Evolutionary conservation across 805 yeast genomes (phyloP).

Genomic region (Maudiozyma bulderi): DNA sequence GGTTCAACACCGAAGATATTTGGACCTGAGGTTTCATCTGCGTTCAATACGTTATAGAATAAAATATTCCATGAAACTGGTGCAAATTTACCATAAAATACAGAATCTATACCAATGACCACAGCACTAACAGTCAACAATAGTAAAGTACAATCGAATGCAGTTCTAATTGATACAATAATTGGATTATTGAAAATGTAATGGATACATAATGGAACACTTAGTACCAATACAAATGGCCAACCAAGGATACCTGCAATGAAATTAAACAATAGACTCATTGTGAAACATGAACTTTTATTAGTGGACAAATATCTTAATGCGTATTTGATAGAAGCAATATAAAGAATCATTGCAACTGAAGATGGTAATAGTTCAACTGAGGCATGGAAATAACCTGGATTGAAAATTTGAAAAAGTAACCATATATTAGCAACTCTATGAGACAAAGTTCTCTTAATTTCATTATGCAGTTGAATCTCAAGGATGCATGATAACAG

Average conservation of each 20-base stretch:
- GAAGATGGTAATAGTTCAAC: slow-evolving; percentile 79
- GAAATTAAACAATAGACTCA: slow-evolving; percentile 22
- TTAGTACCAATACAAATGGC: slow-evolving; percentile 73
- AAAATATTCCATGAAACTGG: slow-evolving; percentile 79
- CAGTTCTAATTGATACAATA: slow-evolving; percentile 20
- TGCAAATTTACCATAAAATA: slow-evolving; percentile 47
- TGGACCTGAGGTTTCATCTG: slow-evolving; percentile 67
- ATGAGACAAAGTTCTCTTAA: slow-evolving; percentile 15
- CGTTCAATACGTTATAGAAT: slow-evolving; percentile 64
- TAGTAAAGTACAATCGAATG: slow-evolving; percentile 19
- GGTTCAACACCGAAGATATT: slow-evolving; percentile 86
- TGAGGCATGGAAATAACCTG: slow-evolving; percentile 86
- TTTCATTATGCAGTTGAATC: slow-evolving; percentile 26
- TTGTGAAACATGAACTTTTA: slow-evolving; percentile 16
- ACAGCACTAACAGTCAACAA: slow-evolving; percentile 9
- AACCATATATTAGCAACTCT: slow-evolving; percentile 49
- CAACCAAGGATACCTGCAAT: slow-evolving; percentile 81
- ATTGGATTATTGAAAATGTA: slow-evolving; percentile 21
- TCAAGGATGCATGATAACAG: slow-evolving; percentile 34
- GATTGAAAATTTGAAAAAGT: slow-evolving; percentile 48
- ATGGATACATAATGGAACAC: slow-evolving; percentile 47
- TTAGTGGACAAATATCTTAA: slow-evolving; percentile 22
- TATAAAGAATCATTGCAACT: slow-evolving; percentile 48
- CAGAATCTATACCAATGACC: slow-evolving; percentile 41
- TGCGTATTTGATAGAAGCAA: slow-evolving; percentile 24